These are phyloP conservation scores for Solanum hybrid DNA, from an alignment of 305 asterid genomes.

Conservation along the genomic window DNA sequence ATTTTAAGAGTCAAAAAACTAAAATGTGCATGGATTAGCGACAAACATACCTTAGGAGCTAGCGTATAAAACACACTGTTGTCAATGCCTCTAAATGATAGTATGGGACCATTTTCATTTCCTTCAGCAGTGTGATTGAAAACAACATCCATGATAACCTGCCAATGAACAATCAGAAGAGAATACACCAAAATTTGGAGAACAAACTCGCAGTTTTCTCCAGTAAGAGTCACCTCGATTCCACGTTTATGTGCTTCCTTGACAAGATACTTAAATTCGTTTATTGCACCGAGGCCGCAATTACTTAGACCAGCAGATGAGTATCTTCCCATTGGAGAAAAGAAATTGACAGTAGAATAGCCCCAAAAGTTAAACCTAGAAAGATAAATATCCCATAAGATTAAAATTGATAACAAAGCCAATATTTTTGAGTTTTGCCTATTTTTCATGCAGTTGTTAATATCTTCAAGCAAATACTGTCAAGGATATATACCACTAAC, in stretches of 20 bases:
- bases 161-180: constrained; percentile 17
- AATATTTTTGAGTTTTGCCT: not conserved
- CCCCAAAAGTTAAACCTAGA: constrained; percentile 97
- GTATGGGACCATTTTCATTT: constrained; percentile 77
- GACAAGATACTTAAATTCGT: constrained; percentile 81
- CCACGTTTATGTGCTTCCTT: constrained; percentile 94
- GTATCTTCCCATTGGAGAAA: constrained; percentile 96
- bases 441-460: constrained; percentile 3
- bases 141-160: constrained; percentile 98
- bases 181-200: constrained; percentile 7
- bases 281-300: constrained; percentile 58
- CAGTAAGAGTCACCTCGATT: constrained; percentile 50
- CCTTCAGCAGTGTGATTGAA: constrained; percentile 99
- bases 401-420: not conserved
- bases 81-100: constrained; percentile 91
- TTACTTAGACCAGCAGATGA: constrained; percentile 52
- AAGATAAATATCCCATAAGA: constrained; percentile 3
- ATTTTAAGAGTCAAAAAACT: not conserved
- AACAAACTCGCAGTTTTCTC: constrained; percentile 2
- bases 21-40: not conserved
- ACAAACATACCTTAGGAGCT: constrained; percentile 51
- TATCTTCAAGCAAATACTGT: not conserved
- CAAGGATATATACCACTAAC: not conserved
- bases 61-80: constrained; percentile 85
- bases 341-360: constrained; percentile 83